These are phyloP conservation scores for Venturia nashicola DNA, from an alignment of 2,329 filamentous ascomycete genomes.

Conservation along the genomic window DNA sequence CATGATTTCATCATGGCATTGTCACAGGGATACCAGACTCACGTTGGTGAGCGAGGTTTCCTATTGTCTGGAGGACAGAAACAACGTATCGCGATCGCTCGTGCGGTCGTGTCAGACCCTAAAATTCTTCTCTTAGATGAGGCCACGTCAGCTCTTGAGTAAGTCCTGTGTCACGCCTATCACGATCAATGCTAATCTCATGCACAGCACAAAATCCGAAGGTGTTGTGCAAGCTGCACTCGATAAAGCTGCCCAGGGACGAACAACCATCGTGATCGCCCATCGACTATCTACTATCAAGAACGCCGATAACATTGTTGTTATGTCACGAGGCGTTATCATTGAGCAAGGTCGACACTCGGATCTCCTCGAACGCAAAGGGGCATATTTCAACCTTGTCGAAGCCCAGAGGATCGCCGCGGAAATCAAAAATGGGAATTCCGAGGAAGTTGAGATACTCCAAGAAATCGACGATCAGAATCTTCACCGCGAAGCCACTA, in stretches of 20 bases:
- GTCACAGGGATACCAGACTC: slow-evolving; percentile 82
- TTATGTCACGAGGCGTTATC: slow-evolving; percentile 76
- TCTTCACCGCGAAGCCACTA: slow-evolving; percentile 1
- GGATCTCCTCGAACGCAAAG: slow-evolving; percentile 55
- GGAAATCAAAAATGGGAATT: slow-evolving; percentile 29
- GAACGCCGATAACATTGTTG: slow-evolving; percentile 89
- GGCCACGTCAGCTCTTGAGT: slow-evolving; percentile 80
- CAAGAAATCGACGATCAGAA: slow-evolving; percentile 15
- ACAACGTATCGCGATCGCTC: slow-evolving; percentile 88
- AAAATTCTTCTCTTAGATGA: slow-evolving; percentile 90
- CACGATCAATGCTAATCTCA: neutral
- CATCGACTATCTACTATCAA: slow-evolving; percentile 92
- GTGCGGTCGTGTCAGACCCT: slow-evolving; percentile 80
- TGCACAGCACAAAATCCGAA: slow-evolving; percentile 65
- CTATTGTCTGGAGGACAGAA: slow-evolving; percentile 90
- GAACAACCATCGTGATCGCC: slow-evolving; percentile 93
- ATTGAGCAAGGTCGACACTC: slow-evolving; percentile 87
- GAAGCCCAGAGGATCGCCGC: slow-evolving; percentile 73
- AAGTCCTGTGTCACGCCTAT: neutral
- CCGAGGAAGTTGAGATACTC: slow-evolving; percentile 20
- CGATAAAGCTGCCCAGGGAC: slow-evolving; percentile 70
- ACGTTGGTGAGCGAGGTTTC: slow-evolving; percentile 92
- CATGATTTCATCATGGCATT: slow-evolving; percentile 79
- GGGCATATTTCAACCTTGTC: slow-evolving; percentile 75
- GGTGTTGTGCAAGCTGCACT: slow-evolving; percentile 88